Base-by-base conservation (phyloP, 352 stramenopile genomes). In the Ochromonadaceae sp. region DNA sequence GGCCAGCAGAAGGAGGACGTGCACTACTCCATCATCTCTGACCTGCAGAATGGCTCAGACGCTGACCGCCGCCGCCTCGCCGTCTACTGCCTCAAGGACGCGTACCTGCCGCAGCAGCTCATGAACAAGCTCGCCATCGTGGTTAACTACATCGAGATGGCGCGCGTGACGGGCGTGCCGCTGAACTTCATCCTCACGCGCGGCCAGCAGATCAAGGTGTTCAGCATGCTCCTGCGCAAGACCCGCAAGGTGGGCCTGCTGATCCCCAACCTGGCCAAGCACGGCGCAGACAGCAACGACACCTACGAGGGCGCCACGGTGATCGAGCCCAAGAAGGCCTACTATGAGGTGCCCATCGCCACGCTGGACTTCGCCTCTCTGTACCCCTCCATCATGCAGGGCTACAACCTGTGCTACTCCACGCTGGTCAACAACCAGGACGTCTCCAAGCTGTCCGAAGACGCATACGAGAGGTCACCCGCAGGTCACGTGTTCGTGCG, bases 141-240 rank as follows among this genome's bases (percentile, higher is more conserved):
- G 30, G 91, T 99, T 40, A 99, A 99, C 79, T 97, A 98, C 74
- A 88, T 99, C 63, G 94, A 99, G 76, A 99, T 99, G 94, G 94
- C 94, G 12, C 84, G 94, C 73, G 94, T 99, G 43, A 97, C 86
- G 14, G 92, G 93, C 47, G 94, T 99, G 7, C 93, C 93, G 0
- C 85, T 98, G 58, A 87, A 87, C 50, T 98, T 97, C 66, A 74
- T 99, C 28, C 94, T 99, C 49, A 87, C 93, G 43, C 85, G 94
- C 38, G 94, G 92, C 9, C 91, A 98, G 74, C 91, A 98, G 73
- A 98, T 98, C 73, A 91, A 91, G 67, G 94, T 99, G 2, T 96
- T 97, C 74, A 95, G 82, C 66, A 98, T 98, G 94, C 85, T 99
- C 71, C 70, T 98, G 61, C 80, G 93, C 39, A 98, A 98, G 69